Percentiles rank a stretch among this genome's conserved stretches.
These are phyloP conservation scores for Rosa multiflora DNA, from an alignment of 306 rosid species.

Conservation along the genomic window DNA sequence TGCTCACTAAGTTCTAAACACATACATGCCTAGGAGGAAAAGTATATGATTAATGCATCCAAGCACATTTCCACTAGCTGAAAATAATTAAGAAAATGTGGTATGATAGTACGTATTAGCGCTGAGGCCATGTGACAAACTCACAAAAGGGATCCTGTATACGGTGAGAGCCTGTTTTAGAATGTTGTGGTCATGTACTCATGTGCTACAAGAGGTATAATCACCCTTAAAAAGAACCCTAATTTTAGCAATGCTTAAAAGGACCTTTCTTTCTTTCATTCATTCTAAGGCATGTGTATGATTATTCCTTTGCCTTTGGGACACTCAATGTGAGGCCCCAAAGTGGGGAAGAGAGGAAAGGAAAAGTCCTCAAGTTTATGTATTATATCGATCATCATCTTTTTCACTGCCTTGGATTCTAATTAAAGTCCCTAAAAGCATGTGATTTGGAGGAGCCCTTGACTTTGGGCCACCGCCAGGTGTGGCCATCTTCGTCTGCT, in stretches of 20 bases:
- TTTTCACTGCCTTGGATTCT: conserved; percentile 42
- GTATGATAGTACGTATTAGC: not conserved
- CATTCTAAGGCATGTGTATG: conserved; percentile 16
- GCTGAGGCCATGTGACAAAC: conserved; percentile 22
- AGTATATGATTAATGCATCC: not conserved
- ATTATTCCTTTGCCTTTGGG: conserved; percentile 31
- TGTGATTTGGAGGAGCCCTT: conserved; percentile 25
- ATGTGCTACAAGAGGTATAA: conserved; percentile 14
- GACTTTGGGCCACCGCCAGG: conserved; percentile 24
- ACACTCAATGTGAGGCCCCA: conserved; percentile 38
- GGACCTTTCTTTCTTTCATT: conserved; percentile 1
- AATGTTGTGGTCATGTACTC: conserved; percentile 6
- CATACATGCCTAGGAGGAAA: not conserved
- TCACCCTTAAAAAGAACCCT: conserved; percentile 19
- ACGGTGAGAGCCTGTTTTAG: not conserved
- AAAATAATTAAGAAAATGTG: not conserved
- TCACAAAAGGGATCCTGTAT: conserved; percentile 7
- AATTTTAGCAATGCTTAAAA: conserved; percentile 13
- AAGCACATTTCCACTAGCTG: not conserved
- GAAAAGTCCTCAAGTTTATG: not conserved
- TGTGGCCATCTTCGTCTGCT: conserved; percentile 10
- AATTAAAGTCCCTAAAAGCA: conserved; percentile 38
- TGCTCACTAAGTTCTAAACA: not conserved
- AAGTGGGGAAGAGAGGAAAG: conserved; percentile 14
- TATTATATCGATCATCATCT: conserved; percentile 18